A percentile compares a stretch with the other conserved stretches of the same genome.
phyloP scores from a whole-genome alignment of 345 rosid genomes.

The Excoecaria agallocha region DNA sequence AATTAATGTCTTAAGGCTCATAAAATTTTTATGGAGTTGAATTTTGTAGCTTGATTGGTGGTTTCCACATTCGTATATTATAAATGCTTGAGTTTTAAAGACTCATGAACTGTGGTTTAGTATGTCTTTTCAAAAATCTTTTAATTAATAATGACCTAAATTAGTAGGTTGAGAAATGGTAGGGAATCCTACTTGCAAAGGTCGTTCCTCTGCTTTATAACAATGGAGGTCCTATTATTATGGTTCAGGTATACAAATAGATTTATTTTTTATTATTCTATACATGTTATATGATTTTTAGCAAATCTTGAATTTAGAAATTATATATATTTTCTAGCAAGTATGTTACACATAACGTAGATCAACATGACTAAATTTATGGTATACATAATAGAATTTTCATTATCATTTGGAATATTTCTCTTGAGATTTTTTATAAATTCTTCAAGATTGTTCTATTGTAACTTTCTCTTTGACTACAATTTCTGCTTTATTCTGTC shows the following conservation, averaged over 20 bases:
- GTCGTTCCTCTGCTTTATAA: slow-evolving; percentile 64
- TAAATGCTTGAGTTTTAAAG: no score
- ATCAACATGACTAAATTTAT: neutral
- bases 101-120: neutral
- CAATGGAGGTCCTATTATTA: slow-evolving; percentile 84
- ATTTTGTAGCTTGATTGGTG: no score
- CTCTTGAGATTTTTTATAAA: neutral
- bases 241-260: slow-evolving; percentile 69
- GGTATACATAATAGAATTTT: neutral
- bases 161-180: slow-evolving; percentile 82
- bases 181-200: slow-evolving; percentile 71
- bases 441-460: neutral
- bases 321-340: neutral
- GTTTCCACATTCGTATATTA: no score
- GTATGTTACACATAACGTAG: neutral
- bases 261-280: neutral
- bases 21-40: no score
- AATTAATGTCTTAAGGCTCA: no score
- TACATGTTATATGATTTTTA: neutral
- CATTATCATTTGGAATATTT: neutral
- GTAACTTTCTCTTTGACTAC: neutral
- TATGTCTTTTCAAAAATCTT: neutral
- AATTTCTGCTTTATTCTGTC: neutral
- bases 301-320: neutral
- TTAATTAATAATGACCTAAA: neutral